Conservation (phyloP, 305 asterid species). For the Galium porrigens region DNA sequence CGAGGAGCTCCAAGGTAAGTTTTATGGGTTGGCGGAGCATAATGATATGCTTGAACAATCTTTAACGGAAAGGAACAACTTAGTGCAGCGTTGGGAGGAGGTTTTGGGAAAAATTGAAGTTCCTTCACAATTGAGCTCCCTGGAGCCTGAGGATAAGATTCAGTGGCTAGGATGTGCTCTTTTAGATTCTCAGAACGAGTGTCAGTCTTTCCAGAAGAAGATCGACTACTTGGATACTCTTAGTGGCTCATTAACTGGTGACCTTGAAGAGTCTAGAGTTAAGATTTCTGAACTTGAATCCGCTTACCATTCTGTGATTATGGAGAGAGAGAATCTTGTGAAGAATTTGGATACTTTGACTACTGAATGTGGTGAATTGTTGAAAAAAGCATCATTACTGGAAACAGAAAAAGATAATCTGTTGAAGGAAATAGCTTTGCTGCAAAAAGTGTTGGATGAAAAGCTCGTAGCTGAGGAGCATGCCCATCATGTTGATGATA, state of each 20-base stretch:
- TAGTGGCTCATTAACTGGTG: constrained; percentile 43
- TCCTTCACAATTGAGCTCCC: constrained; percentile 67
- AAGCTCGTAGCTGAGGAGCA: constrained; percentile 47
- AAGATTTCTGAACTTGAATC: constrained; percentile 47
- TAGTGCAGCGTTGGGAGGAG: constrained; percentile 85
- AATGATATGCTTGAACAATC: constrained; percentile 99
- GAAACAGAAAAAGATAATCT: constrained; percentile 33
- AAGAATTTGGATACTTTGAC: constrained; percentile 44
- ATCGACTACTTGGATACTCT: constrained; percentile 43
- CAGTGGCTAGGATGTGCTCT: constrained; percentile 66
- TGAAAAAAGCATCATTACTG: constrained; percentile 30
- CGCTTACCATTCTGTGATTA: constrained; percentile 38
- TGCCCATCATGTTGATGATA: constrained; percentile 35
- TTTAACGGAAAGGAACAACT: constrained; percentile 73
- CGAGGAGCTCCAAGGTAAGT: constrained; percentile 78
- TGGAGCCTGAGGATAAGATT: constrained; percentile 82
- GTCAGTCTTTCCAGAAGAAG: constrained; percentile 62
- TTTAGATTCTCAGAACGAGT: constrained; percentile 48
- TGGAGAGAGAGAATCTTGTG: constrained; percentile 47
- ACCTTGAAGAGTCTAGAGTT: constrained; percentile 47
- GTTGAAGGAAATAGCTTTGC: constrained; percentile 35
- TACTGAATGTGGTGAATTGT: constrained; percentile 33
- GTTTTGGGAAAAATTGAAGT: constrained; percentile 48
- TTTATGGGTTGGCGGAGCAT: constrained; percentile 86
- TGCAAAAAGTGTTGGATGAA: constrained; percentile 37